Base-by-base conservation (phyloP, 768 basidiomycete species). In the Dendrothele bispora region DNA sequence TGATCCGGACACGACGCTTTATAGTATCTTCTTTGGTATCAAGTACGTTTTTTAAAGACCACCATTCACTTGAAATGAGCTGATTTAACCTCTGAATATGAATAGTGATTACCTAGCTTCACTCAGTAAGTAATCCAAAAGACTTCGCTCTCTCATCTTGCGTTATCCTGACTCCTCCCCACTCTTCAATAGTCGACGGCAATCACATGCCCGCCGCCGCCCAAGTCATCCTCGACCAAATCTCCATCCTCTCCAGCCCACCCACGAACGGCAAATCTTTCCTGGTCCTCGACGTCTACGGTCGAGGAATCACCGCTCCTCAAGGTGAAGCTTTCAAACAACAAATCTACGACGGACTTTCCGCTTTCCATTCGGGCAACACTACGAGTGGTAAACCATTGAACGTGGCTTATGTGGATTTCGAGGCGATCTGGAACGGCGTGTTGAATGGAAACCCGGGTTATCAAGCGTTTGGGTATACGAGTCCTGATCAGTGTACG, bases 11-110 rank as follows among this genome's bases (percentile, higher is more conserved):
- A 75, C 74, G 2, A 79, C 79, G 3, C 60, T 81, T 6, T 81
- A 78, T 44, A 68, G 69, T 2, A 55, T 77, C 7, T 81, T 81
- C 56, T 79, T 80, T 49, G 79, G 79, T 8, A 81, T 79, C 46
- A 80, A 78, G 76, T 77, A 46, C 44, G 73, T 53, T 15, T 15
- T 15, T 10, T n/a, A 7, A 10, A 12, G 14, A n/a, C 6, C 6
- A 15, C 4, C 39, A 24, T 3, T 4, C 11, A 17, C 2, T 8
- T 48, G 17, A n/a, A n/a, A n/a, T 10, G 18, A 7, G 15, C 11
- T 6, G 7, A 14, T 24, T 2, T 39, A 21, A 15, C 24, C 17
- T 20, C 15, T 25, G 12, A 6, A 21, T 20, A 11, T 8, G 4
- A 26, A 22, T 49, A 78, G 76, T 46, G 75, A 78, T 48, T 74